phyloP scores from a whole-genome alignment of 805 yeast species.

The Teunomyces barrocoloradensis region DNA sequence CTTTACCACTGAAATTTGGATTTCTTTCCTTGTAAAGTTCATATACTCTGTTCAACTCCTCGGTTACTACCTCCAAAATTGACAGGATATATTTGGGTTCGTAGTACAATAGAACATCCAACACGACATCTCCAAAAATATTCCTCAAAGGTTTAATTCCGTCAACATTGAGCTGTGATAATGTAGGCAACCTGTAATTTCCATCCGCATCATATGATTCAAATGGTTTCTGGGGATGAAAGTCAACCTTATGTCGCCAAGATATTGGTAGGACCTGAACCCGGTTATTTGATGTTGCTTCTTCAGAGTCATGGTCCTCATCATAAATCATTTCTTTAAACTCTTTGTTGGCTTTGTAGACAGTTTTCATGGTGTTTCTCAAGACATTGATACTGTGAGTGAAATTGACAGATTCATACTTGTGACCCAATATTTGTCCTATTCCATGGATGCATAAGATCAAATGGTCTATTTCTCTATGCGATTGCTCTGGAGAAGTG shows the following conservation, averaged over 20 bases:
- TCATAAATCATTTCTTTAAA: constrained; percentile 35
- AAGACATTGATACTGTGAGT: constrained; percentile 76
- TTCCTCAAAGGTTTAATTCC: constrained; percentile 76
- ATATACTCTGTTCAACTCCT: constrained; percentile 63
- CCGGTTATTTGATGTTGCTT: constrained; percentile 43
- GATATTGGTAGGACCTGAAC: constrained; percentile 86
- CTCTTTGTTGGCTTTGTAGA: constrained; percentile 40
- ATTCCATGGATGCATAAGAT: constrained; percentile 93
- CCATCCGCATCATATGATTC: constrained; percentile 38
- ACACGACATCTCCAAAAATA: constrained; percentile 78
- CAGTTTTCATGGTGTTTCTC: constrained; percentile 53
- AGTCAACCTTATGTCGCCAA: constrained; percentile 82
- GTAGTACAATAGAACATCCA: constrained; percentile 75
- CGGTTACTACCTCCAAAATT: constrained; percentile 60
- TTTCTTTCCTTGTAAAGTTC: constrained; percentile 56
- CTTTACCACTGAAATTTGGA: constrained; percentile 74
- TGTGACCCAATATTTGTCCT: constrained; percentile 82
- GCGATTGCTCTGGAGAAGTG: constrained; percentile 16
- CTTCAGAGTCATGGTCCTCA: constrained; percentile 15
- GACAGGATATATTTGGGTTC: constrained; percentile 65
- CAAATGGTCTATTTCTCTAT: constrained; percentile 53
- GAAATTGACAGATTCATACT: constrained; percentile 79
- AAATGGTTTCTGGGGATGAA: constrained; percentile 47
- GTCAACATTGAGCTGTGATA: constrained; percentile 71
- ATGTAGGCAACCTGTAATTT: constrained; percentile 50